phyloP scores from a whole-genome alignment of 257 asterid species.

The Nicotiana benthamiana region DNA sequence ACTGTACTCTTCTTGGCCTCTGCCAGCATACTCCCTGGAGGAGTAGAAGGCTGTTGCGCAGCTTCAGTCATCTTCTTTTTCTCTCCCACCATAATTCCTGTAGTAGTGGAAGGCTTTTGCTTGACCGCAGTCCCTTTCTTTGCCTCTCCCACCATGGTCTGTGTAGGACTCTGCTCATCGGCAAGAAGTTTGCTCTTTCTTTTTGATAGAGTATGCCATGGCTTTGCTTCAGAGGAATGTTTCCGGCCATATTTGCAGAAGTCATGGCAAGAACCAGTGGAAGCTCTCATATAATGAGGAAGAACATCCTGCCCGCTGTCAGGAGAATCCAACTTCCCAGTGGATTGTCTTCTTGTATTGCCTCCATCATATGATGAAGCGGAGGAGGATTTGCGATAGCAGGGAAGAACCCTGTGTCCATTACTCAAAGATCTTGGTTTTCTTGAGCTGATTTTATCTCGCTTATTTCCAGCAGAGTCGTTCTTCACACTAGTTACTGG shows the following conservation, averaged over 20 bases:
- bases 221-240: constrained; percentile 35
- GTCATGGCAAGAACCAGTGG: constrained; percentile 91
- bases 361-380: constrained; percentile 25
- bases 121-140: constrained; percentile 20
- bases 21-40: constrained; percentile 18
- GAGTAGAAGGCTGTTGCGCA: neutral
- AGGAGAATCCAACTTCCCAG: constrained; percentile 27
- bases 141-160: constrained; percentile 23
- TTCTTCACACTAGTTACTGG: constrained; percentile 15
- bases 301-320: constrained; percentile 19
- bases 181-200: constrained; percentile 22
- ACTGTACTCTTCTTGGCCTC: constrained; percentile 27
- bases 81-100: constrained; percentile 21
- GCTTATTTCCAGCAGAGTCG: constrained; percentile 12
- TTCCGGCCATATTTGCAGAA: constrained; percentile 64
- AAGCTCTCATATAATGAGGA: constrained; percentile 74
- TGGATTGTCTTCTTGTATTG: constrained; percentile 28
- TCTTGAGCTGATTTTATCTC: constrained; percentile 2
- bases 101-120: constrained; percentile 5
- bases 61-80: constrained; percentile 21
- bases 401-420: constrained; percentile 15
- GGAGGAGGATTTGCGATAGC: constrained; percentile 25
- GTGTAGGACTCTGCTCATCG: constrained; percentile 21
- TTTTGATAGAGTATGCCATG: constrained; percentile 37
- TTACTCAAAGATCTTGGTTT: constrained; percentile 15